Conservation (phyloP, 306 rosid species). For the Hippophae rhamnoides region DNA sequence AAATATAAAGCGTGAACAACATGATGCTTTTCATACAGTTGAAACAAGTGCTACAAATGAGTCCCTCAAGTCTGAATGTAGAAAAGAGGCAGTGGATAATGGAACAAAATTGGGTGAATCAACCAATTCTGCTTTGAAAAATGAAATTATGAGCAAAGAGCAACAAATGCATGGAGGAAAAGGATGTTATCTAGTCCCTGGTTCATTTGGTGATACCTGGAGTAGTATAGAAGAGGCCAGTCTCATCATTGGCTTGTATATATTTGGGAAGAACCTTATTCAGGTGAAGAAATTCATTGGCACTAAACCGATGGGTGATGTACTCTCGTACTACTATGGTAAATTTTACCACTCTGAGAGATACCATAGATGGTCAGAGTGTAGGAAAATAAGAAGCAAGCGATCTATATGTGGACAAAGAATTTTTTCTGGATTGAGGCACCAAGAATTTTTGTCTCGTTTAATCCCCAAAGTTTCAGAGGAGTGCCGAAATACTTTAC, state of each 20-base stretch:
- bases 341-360: conserved; percentile 58
- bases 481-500: conserved; percentile 34
- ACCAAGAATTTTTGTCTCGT: conserved; percentile 71
- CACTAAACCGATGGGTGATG: conserved; percentile 56
- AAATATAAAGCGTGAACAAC: conserved; percentile 16
- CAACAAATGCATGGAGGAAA: conserved; percentile 20
- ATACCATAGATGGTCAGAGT: conserved; percentile 64
- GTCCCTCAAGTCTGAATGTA: conserved; percentile 17
- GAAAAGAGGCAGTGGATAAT: conserved; percentile 11
- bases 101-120: conserved; percentile 22
- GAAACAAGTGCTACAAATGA: conserved; percentile 25
- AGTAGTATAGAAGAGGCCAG: conserved; percentile 55
- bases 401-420: conserved; percentile 57
- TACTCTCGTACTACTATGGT: conserved; percentile 80
- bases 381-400: conserved; percentile 57
- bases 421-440: conserved; percentile 75
- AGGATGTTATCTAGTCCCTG: conserved; percentile 49
- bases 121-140: conserved; percentile 22
- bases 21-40: conserved; percentile 17
- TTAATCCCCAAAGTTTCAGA: conserved; percentile 39
- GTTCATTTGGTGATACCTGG: conserved; percentile 43
- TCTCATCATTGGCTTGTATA: conserved; percentile 70
- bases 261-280: conserved; percentile 75
- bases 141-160: conserved; percentile 23
- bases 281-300: conserved; percentile 61